phyloP scores from a whole-genome alignment of 495 filamentous ascomycete genomes.

The Hypoxylon lenormandii region DNA sequence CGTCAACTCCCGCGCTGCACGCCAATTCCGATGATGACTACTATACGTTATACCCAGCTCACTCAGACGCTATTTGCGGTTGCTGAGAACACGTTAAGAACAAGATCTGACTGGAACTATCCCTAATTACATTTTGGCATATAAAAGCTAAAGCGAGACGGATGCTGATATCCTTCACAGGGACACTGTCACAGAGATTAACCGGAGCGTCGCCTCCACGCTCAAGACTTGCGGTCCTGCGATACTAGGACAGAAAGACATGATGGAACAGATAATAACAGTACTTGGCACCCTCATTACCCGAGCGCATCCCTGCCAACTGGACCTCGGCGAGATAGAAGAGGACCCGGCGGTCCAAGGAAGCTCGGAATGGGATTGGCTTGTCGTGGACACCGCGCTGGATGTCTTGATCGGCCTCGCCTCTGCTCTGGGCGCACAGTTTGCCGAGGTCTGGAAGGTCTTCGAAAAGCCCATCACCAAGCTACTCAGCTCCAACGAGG shows the following conservation, averaged over 20 bases:
- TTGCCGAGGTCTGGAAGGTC: constrained; percentile 88
- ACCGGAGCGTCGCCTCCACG: constrained; percentile 91
- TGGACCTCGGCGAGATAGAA: constrained; percentile 83
- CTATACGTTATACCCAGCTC: constrained; percentile 97
- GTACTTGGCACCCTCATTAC: constrained; percentile 82
- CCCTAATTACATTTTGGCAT: constrained; percentile 14
- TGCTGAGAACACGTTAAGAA: constrained; percentile 82
- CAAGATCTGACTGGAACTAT: constrained; percentile 62
- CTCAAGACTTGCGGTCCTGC: constrained; percentile 91
- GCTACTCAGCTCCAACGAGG: constrained; percentile 84
- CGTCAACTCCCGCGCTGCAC: constrained; percentile 31
- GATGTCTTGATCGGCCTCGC: constrained; percentile 88
- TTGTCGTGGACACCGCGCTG: constrained; percentile 91
- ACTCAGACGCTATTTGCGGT: constrained; percentile 89
- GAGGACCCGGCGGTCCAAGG: constrained; percentile 78
- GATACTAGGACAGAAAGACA: constrained; percentile 76
- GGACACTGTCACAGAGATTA: constrained; percentile 91
- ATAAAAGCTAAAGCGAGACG: constrained; percentile 21
- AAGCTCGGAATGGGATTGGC: constrained; percentile 96
- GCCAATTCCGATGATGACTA: constrained; percentile 78
- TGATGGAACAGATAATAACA: constrained; percentile 66
- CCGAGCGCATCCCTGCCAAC: constrained; percentile 90
- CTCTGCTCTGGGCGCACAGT: constrained; percentile 81
- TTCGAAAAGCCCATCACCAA: constrained; percentile 91
- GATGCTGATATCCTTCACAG: constrained; percentile 66